Percentiles rank a stretch among this genome's conserved stretches.
Conservation (phyloP, 192 early-diverging fungal genomes). For the Linnemannia zychae region DNA sequence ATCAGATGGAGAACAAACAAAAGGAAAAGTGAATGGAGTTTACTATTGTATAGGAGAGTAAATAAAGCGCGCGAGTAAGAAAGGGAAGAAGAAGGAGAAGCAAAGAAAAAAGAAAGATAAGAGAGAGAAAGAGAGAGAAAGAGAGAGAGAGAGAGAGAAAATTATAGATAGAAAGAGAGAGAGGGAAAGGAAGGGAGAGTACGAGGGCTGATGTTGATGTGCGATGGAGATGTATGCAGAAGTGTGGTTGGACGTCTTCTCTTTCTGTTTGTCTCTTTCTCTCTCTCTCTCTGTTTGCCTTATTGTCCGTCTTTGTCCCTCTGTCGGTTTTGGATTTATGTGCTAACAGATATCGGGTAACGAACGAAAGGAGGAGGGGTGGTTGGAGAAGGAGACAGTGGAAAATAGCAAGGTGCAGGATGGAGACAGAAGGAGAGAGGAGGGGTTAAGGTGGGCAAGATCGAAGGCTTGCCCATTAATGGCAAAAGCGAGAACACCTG, state of each 20-base stretch:
- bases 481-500: background rate
- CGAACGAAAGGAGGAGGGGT: background rate
- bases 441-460: background rate
- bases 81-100: background rate
- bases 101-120: background rate
- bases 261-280: background rate
- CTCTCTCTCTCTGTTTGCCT: background rate
- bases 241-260: background rate
- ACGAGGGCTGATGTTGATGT: background rate
- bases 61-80: background rate
- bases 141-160: too few relatives aligned
- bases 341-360: background rate
- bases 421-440: background rate
- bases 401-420: background rate
- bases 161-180: background rate
- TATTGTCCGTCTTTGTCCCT: background rate
- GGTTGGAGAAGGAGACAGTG: background rate
- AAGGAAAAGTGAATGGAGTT: background rate
- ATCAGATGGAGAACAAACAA: too few relatives aligned
- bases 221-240: background rate
- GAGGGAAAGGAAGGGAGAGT: background rate
- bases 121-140: background rate
- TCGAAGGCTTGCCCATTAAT: conserved; percentile 1
- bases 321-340: background rate
- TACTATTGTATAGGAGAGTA: background rate